Conservation (phyloP, 2,329 filamentous ascomycete species). For the Phialophora expanda region DNA sequence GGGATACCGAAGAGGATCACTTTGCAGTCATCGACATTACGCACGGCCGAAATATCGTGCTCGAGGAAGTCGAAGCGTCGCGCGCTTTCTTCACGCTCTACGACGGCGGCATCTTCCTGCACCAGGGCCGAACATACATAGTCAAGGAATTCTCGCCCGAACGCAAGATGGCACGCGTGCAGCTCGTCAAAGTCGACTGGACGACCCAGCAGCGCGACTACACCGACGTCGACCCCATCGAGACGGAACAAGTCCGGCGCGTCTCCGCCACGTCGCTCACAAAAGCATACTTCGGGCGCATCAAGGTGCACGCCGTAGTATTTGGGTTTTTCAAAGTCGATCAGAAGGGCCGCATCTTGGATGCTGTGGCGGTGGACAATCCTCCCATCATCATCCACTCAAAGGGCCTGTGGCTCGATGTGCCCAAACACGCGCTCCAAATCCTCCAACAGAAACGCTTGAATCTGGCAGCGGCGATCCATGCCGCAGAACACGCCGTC, state of each 20-base stretch:
- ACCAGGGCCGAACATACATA: conserved; percentile 92
- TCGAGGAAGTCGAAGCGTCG: conserved; percentile 95
- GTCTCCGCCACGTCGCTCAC: conserved; percentile 66
- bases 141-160: conserved; percentile 87
- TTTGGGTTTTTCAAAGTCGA: conserved; percentile 99
- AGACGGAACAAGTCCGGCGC: conserved; percentile 83
- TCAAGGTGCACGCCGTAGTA: conserved; percentile 84
- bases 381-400: conserved; percentile 83
- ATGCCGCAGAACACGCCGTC: conserved; percentile 91
- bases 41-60: conserved; percentile 77
- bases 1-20: conserved; percentile 87
- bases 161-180: conserved; percentile 80
- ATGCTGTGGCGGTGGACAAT: conserved; percentile 91
- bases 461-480: conserved; percentile 86
- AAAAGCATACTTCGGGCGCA: conserved; percentile 81
- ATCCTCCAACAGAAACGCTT: conserved; percentile 75
- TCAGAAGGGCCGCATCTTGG: conserved; percentile 79
- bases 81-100: conserved; percentile 96
- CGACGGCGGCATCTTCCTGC: conserved; percentile 94
- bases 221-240: conserved; percentile 90
- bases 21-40: conserved; percentile 90
- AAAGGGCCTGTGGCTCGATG: conserved; percentile 95
- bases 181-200: conserved; percentile 91
- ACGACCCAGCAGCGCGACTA: conserved; percentile 90
- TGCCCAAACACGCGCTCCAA: conserved; percentile 77